Conservation (phyloP, 306 rosid genomes). For the Sicyos edulis region DNA sequence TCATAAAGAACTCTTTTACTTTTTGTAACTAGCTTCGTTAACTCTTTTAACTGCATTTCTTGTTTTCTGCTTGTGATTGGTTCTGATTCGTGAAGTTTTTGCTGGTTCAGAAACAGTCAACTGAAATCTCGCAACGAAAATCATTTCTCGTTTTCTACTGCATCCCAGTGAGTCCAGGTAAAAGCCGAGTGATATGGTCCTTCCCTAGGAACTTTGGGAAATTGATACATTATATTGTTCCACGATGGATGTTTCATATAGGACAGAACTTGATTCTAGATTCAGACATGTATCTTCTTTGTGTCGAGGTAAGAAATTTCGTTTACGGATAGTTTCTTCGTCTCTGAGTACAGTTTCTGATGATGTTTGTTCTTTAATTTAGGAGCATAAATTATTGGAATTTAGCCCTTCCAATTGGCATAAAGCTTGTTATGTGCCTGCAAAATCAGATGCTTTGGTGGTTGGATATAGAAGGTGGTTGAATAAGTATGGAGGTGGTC, state of each 20-base stretch:
- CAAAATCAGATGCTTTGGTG: constrained; percentile 76
- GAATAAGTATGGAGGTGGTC: constrained; percentile 64
- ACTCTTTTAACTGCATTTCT: not conserved
- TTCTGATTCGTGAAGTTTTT: not conserved
- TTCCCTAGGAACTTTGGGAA: constrained; percentile 22
- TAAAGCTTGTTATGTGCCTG: constrained; percentile 80
- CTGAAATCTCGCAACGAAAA: not conserved
- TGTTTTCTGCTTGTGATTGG: not conserved
- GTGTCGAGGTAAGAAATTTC: constrained; percentile 4
- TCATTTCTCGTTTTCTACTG: constrained; percentile 20
- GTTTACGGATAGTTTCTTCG: not conserved
- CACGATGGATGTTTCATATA: constrained; percentile 23
- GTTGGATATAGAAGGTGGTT: constrained; percentile 82
- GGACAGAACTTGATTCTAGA: constrained; percentile 20
- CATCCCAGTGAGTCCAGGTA: constrained; percentile 26
- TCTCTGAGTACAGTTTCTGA: not conserved
- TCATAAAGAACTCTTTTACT: too few species aligned
- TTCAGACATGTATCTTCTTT: constrained; percentile 23
- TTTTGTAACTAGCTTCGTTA: too few species aligned
- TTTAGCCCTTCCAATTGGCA: constrained; percentile 59
- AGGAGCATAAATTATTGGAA: constrained; percentile 66
- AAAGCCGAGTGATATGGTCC: constrained; percentile 27
- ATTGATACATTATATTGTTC: constrained; percentile 14
- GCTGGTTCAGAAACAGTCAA: constrained; percentile 3
- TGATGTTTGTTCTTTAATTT: constrained; percentile 3